Base-by-base conservation (phyloP, 345 rosid species). In the Murraya koenigii region DNA sequence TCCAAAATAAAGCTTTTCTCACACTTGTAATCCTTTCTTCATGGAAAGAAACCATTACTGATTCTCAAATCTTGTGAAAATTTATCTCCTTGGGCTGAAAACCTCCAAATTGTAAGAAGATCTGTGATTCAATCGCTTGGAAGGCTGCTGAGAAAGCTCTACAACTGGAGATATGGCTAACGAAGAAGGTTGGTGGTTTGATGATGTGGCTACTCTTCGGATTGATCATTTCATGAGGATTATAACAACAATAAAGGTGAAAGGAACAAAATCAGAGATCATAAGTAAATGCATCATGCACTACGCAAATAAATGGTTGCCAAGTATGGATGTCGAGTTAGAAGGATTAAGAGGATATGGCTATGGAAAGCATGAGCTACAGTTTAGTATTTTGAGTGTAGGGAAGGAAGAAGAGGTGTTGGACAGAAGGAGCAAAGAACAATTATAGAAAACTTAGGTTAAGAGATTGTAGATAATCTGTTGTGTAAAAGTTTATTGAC, bases 71-170 rank as follows among this genome's bases (percentile, higher is more conserved):
- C 93, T n/a, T 90, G 97, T 15, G 84, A 87, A 80, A 77, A 73
- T 75, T 84, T 92, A 41, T 92, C 93, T 63, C 97, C 97, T n/a
- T 92, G 97, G 98, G 90, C 90, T 8, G 98, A 93, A 78, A 93
- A 92, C 82, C 89, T 92, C 73, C 98, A 95, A 77, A 86, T 93
- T 77, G 89, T 93, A 71, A 85, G 98, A 66, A 88, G 94, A 87
- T 90, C 59, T 89, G 94, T 32, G 99, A 95, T 72, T 87, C 91
- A 33, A 90, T 93, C 35, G 93, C 96, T 74, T 87, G 92, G 90
- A 92, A 90, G 79, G 92, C 89, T 80, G 87, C 91, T 56, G 82
- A 81, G 81, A 85, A 64, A 78, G 75, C 68, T 82, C 77, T 58
- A 39, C 77, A 20, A 75, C 69, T 1, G 87, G 76, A 71, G 87